phyloP scores from a whole-genome alignment of 2,329 filamentous ascomycete genomes.

The Penicillium sp. region DNA sequence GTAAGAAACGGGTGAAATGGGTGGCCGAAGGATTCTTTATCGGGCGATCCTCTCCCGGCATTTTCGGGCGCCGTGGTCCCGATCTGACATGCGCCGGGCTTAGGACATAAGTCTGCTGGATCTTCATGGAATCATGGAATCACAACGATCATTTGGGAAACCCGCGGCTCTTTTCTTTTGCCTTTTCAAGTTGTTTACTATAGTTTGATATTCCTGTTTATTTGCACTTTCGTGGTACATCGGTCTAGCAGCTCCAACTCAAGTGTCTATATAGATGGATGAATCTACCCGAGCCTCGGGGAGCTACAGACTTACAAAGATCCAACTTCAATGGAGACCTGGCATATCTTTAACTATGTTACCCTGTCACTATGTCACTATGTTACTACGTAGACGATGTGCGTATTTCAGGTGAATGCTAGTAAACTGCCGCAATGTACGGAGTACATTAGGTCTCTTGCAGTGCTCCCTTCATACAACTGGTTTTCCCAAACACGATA shows the following conservation, averaged over 20 bases:
- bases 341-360: no score
- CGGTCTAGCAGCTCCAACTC: not conserved
- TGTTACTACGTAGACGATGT: no score
- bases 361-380: no score
- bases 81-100: slow-evolving; percentile 3
- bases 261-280: not conserved
- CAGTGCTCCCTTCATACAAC: no score
- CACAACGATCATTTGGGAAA: not conserved
- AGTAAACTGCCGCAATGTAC: no score
- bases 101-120: not conserved
- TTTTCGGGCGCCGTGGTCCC: slow-evolving; percentile 11
- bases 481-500: no score
- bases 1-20: not conserved
- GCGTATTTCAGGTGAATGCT: no score
- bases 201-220: not conserved
- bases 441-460: no score
- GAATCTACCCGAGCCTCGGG: no score
- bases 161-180: not conserved
- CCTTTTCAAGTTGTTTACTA: not conserved
- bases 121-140: not conserved
- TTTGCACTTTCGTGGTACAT: not conserved
- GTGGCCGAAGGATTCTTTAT: slow-evolving; percentile 1
- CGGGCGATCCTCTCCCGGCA: slow-evolving; percentile 7
- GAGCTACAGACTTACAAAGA: no score
- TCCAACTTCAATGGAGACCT: no score